phyloP scores from a whole-genome alignment of 75 land plant species.

The Pinus albicaulis region DNA sequence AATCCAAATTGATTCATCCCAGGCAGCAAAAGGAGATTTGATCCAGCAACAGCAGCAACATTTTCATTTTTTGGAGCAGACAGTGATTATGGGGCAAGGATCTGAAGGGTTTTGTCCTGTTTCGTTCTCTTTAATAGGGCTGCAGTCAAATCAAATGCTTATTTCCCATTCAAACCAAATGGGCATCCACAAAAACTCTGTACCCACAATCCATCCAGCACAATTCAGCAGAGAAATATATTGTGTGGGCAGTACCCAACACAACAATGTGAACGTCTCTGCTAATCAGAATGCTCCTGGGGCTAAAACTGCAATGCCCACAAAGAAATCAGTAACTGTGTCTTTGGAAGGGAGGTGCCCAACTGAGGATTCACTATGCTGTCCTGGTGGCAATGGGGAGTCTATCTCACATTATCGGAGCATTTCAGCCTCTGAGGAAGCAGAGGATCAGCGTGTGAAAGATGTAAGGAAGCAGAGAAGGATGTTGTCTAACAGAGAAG shows the following conservation, averaged over 20 bases:
- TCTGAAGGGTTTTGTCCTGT: not conserved
- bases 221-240: not conserved
- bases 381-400: not conserved
- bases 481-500: constrained; percentile 74
- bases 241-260: not conserved
- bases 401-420: not conserved
- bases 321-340: not conserved
- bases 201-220: not conserved
- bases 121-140: not conserved
- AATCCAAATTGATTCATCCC: not conserved
- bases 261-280: not conserved
- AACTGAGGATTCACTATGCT: not conserved
- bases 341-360: not conserved
- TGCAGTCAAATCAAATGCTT: constrained; percentile 1
- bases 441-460: constrained; percentile 46
- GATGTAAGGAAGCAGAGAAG: constrained; percentile 59
- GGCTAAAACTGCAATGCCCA: not conserved
- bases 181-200: not conserved
- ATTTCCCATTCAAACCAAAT: constrained; percentile 1
- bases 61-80: constrained; percentile 1
- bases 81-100: not conserved
- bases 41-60: not conserved
- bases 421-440: constrained; percentile 19
- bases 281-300: not conserved
- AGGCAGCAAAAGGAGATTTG: not conserved